A percentile compares a stretch with the other conserved stretches of the same genome.
Evolutionary conservation across 805 yeast species (phyloP).

Genomic region (Saccharomycopsis malanga): DNA sequence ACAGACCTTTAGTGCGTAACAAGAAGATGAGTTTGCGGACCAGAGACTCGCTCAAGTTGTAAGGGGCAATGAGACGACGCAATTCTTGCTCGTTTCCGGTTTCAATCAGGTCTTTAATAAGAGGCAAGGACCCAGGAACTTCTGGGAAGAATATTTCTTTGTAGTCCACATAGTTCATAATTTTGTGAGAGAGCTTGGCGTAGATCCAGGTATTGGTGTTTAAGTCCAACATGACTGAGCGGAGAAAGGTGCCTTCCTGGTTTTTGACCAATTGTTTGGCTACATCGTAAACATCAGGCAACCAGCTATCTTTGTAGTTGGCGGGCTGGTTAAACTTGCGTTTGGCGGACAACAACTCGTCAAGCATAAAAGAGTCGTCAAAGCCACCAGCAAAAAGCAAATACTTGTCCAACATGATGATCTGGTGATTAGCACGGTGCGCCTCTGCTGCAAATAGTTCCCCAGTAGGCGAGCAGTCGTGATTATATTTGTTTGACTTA

Average conservation of each 20-base stretch:
- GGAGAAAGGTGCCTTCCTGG: not conserved
- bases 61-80: not conserved
- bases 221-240: conserved; percentile 14
- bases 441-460: conserved; percentile 4
- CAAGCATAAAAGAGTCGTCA: not conserved
- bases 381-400: conserved; percentile 11
- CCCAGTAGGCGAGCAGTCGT: conserved; percentile 2
- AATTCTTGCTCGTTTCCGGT: not conserved
- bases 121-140: not conserved
- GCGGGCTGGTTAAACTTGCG: not conserved
- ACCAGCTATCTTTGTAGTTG: conserved; percentile 5
- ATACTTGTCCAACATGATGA: conserved; percentile 13
- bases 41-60: not conserved
- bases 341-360: conserved; percentile 5
- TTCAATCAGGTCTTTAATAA: not conserved
- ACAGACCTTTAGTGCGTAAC: not conserved
- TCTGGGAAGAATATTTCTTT: not conserved
- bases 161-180: not conserved
- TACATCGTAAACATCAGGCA: conserved; percentile 8
- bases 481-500: conserved; percentile 1
- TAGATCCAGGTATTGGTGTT: conserved; percentile 7
- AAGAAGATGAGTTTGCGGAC: not conserved
- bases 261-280: not conserved
- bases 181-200: conserved; percentile 3
- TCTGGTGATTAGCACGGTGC: conserved; percentile 10